phyloP scores from a whole-genome alignment of 176 grass and related monocot genomes.

The Poa pratensis region DNA sequence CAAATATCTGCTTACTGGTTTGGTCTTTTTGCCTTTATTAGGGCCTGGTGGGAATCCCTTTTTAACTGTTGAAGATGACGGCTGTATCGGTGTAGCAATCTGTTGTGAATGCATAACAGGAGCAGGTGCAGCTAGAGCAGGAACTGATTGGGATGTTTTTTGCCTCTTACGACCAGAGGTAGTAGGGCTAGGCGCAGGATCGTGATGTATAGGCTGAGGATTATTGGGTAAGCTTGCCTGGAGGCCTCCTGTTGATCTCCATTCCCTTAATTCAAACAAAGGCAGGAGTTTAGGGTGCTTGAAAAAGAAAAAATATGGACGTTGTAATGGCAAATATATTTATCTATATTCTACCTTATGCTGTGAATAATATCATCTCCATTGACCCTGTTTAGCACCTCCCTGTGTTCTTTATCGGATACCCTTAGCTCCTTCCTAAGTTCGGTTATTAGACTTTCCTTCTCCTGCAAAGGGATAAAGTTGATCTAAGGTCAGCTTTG shows the following conservation, averaged over 20 bases:
- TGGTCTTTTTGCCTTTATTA: conserved; percentile 88
- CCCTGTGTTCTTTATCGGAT: conserved; percentile 86
- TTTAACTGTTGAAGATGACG: conserved; percentile 72
- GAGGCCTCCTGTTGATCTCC: conserved; percentile 62
- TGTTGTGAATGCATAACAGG: conserved; percentile 70
- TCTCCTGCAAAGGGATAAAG: conserved; percentile 70
- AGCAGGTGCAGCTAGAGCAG: conserved; percentile 55
- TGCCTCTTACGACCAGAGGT: conserved; percentile 92
- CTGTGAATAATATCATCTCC: conserved; percentile 84
- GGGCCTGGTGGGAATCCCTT: conserved; percentile 60
- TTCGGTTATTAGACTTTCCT: conserved; percentile 94
- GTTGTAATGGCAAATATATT: conserved; percentile 7
- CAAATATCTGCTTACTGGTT: conserved; percentile 61
- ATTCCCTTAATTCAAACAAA: conserved; percentile 55
- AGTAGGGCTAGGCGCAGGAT: conserved; percentile 71
- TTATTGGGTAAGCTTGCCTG: conserved; percentile 61
- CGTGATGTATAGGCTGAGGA: conserved; percentile 71
- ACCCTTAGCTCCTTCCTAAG: conserved; percentile 97
- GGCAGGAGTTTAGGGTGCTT: conserved; percentile 34
- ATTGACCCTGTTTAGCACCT: conserved; percentile 84
- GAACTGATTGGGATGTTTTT: conserved; percentile 78
- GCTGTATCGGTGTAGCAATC: conserved; percentile 58
- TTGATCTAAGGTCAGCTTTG: conserved; percentile 21
- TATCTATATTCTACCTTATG: conserved; percentile 71
- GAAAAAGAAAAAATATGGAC: conserved; percentile 37